A percentile compares a stretch with the other conserved stretches of the same genome.
Evolutionary conservation across 202 grass and related monocot species (phyloP).

Genomic region (Carex arenaria): DNA sequence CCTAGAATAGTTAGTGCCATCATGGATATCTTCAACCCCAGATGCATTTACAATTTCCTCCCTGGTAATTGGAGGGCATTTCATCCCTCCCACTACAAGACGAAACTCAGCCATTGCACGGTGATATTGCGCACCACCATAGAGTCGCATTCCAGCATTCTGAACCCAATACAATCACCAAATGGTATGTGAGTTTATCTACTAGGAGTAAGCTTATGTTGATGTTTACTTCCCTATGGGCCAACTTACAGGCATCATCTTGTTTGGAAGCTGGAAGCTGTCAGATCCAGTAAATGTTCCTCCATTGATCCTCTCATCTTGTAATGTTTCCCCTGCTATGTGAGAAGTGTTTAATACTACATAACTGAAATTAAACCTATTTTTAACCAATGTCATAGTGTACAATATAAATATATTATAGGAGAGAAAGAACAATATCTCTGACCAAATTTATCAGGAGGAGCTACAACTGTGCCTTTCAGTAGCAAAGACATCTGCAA

Average conservation of each 20-base stretch:
- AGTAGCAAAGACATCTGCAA: conserved; percentile 91
- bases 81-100: conserved; percentile 76
- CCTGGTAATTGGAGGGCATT: conserved; percentile 82
- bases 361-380: conserved; percentile 5
- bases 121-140: conserved; percentile 95
- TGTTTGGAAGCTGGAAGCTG: conserved; percentile 77
- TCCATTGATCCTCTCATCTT: conserved; percentile 77
- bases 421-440: conserved; percentile 17
- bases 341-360: conserved; percentile 29
- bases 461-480: conserved; percentile 94
- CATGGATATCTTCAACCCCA: conserved; percentile 99
- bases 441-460: conserved; percentile 94
- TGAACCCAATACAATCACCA: conserved; percentile 22
- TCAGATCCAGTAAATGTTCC: conserved; percentile 88
- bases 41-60: conserved; percentile 98
- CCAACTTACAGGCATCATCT: conserved; percentile 87
- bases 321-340: conserved; percentile 65
- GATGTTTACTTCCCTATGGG: background rate
- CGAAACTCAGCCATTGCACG: conserved; percentile 96
- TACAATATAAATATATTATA: conserved; percentile 13
- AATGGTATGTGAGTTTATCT: background rate
- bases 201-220: background rate
- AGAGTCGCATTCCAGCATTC: conserved; percentile 97
- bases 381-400: background rate
- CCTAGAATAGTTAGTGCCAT: conserved; percentile 96